Percentiles rank a stretch among this genome's conserved stretches.
These are phyloP conservation scores for Penicillium sp. DNA, from an alignment of 2,329 filamentous ascomycete genomes.

Conservation along the genomic window DNA sequence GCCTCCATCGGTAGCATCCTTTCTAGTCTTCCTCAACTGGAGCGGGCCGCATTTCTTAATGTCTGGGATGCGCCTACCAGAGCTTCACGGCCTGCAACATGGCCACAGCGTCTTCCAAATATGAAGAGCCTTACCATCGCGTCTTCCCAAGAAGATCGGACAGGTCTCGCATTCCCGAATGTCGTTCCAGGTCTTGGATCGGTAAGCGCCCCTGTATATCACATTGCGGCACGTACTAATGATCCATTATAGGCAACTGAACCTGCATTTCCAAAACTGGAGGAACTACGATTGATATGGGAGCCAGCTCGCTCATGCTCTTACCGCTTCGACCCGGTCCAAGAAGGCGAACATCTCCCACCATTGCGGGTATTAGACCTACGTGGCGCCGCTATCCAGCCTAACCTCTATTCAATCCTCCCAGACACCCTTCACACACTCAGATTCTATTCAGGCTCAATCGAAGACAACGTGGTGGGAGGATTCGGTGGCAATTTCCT, in stretches of 20 bases:
- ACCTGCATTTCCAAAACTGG: constrained; percentile 30
- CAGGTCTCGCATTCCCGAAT: constrained; percentile 2
- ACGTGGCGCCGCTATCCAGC: constrained; percentile 24
- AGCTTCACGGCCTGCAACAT: neutral
- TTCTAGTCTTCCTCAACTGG: constrained; percentile 27
- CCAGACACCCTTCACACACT: constrained; percentile 33
- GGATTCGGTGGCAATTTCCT: neutral
- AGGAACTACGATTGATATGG: constrained; percentile 35
- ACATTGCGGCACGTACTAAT: neutral
- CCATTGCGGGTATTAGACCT: constrained; percentile 32
- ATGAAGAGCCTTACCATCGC: constrained; percentile 31
- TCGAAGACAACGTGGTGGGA: neutral
- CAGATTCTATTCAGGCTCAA: constrained; percentile 26
- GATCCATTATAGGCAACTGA: constrained; percentile 2
- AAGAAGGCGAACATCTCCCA: constrained; percentile 12
- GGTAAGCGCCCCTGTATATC: neutral
- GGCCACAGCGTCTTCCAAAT: constrained; percentile 31
- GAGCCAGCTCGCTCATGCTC: constrained; percentile 22
- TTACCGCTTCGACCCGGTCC: constrained; percentile 15
- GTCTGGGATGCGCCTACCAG: constrained; percentile 10
- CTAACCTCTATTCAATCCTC: constrained; percentile 19
- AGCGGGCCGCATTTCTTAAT: constrained; percentile 28
- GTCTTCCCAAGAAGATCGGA: constrained; percentile 13
- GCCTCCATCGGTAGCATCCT: constrained; percentile 29
- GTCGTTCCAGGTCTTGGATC: constrained; percentile 13